Conservation (phyloP, 805 yeast species). For the Ogataea philodendri region DNA sequence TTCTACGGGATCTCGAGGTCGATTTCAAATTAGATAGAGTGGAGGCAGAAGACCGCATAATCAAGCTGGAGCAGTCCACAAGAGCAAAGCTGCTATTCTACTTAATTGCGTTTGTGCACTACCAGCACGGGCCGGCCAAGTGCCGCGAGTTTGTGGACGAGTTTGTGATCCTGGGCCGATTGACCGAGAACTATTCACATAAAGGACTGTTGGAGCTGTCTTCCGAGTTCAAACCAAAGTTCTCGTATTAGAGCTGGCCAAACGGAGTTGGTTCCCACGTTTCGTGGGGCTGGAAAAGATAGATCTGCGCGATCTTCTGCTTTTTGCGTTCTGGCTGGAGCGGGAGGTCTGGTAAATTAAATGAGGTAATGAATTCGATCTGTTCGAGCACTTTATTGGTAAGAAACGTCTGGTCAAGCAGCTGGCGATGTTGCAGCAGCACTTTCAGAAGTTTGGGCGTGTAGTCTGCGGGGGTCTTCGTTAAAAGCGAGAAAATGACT, state of each 20-base stretch:
- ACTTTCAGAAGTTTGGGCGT: slow-evolving; percentile 8
- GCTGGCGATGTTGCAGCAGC: slow-evolving; percentile 10
- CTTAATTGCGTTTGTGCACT: slow-evolving; percentile 29
- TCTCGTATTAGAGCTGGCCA: slow-evolving; percentile 34
- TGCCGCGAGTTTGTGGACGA: slow-evolving; percentile 27
- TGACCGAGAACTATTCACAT: slow-evolving; percentile 24
- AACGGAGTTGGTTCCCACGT: slow-evolving; percentile 57
- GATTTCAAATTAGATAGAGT: slow-evolving; percentile 11
- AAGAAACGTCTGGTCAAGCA: slow-evolving; percentile 10
- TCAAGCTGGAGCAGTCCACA: slow-evolving; percentile 21
- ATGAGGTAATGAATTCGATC: slow-evolving; percentile 23
- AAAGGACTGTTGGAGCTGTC: slow-evolving; percentile 28
- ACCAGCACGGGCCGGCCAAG: slow-evolving; percentile 23
- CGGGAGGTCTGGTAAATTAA: slow-evolving; percentile 20
- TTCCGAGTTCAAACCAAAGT: slow-evolving; percentile 4
- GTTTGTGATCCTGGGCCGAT: slow-evolving; percentile 28
- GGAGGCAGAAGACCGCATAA: slow-evolving; percentile 2
- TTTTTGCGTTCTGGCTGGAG: slow-evolving; percentile 9
- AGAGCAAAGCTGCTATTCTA: slow-evolving; percentile 24
- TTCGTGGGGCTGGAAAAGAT: slow-evolving; percentile 33
- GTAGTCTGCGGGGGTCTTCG: slow-evolving; percentile 9
- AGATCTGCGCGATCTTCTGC: slow-evolving; percentile 4
- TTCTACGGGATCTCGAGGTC: slow-evolving; percentile 14
- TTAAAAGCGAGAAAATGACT: slow-evolving; percentile 11
- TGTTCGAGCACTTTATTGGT: slow-evolving; percentile 18